Conservation (phyloP, 2,329 filamentous ascomycete genomes). For the Beauveria australis region DNA sequence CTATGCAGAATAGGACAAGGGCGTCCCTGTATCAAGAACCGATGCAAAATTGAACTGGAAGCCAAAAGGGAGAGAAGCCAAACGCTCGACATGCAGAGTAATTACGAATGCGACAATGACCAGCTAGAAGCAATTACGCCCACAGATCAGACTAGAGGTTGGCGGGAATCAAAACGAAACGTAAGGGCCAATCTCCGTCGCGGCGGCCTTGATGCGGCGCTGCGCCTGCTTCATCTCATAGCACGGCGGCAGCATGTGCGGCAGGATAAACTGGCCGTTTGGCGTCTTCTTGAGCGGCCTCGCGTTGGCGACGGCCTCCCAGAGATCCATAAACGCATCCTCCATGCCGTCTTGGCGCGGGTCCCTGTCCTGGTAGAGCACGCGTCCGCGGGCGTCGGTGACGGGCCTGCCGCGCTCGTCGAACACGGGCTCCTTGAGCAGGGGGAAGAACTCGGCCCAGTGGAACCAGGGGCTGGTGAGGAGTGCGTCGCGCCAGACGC, state of each 20-base stretch:
- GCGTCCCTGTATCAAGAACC: background rate
- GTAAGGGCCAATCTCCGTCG: background rate
- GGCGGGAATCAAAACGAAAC: background rate
- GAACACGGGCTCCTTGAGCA: conserved; percentile 15
- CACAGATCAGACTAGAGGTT: background rate
- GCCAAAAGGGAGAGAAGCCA: background rate
- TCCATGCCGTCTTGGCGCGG: conserved; percentile 15
- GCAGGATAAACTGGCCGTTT: conserved; percentile 15
- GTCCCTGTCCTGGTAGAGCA: conserved; percentile 10
- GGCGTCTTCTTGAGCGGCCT: conserved; percentile 17
- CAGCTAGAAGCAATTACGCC: background rate
- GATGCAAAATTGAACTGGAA: background rate
- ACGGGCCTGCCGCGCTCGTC: conserved; percentile 8
- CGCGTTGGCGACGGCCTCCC: conserved; percentile 17
- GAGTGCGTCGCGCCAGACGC: conserved; percentile 18
- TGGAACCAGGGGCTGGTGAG: conserved; percentile 21
- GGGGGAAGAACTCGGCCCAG: conserved; percentile 18
- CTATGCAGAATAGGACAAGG: background rate
- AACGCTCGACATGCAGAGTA: background rate
- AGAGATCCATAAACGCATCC: conserved; percentile 18
- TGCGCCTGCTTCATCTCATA: background rate
- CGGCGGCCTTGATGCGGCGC: background rate
- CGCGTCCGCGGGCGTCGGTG: conserved; percentile 6
- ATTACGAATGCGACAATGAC: background rate
- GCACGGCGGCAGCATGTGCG: conserved; percentile 10